Base-by-base conservation (phyloP, 2,329 filamentous ascomycete species). In the Sporothrix sp. region DNA sequence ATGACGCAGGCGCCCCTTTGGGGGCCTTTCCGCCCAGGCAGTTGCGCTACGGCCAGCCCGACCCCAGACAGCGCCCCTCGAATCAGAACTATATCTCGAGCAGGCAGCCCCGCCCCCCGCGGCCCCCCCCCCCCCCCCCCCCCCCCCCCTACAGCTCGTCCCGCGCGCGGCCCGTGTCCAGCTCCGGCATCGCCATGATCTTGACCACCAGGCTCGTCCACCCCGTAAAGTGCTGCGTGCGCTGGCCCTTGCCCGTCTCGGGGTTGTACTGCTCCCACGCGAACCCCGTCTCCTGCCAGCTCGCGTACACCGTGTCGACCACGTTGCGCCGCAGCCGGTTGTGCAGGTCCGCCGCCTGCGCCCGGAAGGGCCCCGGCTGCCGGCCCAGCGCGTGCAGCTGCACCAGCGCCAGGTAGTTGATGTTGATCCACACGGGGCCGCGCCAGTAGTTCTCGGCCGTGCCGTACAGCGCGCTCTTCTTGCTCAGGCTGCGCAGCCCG, bases 121-220 rank as follows among this genome's bases (percentile, higher is more conserved):
- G 25, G 5, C 10, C 25, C 10, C 10, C 25, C 66, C 68, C 21
- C 13, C 13, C 38, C 10, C 10, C 18, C 7, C 20, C 21, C 13
- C 33, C 10, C 33, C 4, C n/a, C 7, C 32, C 18, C 48, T 58
- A 79, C 50, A 79, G 61, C 65, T 79, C 76, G 57, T 78, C 74
- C 56, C 62, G 67, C 18, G 50, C 60, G 42, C 66, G 65, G 27
- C 56, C 60, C 36, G 44, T 59, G 32, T 51, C 56, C 20, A 87
- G 62, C 59, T 94, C 84, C 7, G 88, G 85, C 87, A 98, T 91
- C 42, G 81, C 81, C 89, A 97, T 95, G 58, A 98, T 87, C 73
- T 95, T 96, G 40, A 97, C 90, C 43, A 97, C 87, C 67, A 97
- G 72, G 65, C 88, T 95, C n/a, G 93, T 98, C 93, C 93, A 98